Evolutionary conservation across 192 early-diverging fungal species (phyloP), one percentile per base, ranked within the genome.

Genomic region (Backusella sp.): DNA sequence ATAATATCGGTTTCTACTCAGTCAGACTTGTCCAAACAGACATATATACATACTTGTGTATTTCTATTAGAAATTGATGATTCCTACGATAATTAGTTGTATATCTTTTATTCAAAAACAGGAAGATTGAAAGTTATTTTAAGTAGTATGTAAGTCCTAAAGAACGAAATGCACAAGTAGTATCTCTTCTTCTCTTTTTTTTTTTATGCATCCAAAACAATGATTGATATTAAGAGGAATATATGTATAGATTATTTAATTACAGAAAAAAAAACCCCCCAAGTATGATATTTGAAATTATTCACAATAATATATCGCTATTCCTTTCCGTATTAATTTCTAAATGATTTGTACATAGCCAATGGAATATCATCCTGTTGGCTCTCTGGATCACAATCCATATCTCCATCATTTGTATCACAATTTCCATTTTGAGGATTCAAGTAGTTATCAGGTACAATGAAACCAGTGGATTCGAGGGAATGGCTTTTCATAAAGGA

Each of bases 371-470:
- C 26, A n/a, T 62, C 56, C 56, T 62, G 56, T 28, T 28, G 56
- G 12, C 26, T 62, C 26, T 62, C 56, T 62, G 56, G 56, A 62
- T 62, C 56, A 62, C 23, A 26, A 4, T 62, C 26, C 56, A 62
- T 28, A 62, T 62, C 23, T 62, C 9, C 56, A 62, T 14, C 56
- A 14, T 23, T 12, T 26, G 23, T 62, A 28, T 28, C 12, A 62
- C 53, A 56, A 21, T n/a, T 56, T 56, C 56, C n/a, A 62, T 62
- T 62, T 23, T 76, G 30, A n/a, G 71, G 77, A 65, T 74, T 49
- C 9, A 74, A 37, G 41, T 74, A 62, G 11, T 28, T 62, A 3
- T 14, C 56, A 62, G 23, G 21, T 30, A 62, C 21, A 28, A 62
- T 4, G n/a, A 62, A 28, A 9, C 75, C 68, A 39, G 75, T 76